Percentiles rank a stretch among this genome's conserved stretches.
These are phyloP conservation scores for Tetrapisispora iriomotensis DNA, from an alignment of 805 yeast species.

Conservation along the genomic window DNA sequence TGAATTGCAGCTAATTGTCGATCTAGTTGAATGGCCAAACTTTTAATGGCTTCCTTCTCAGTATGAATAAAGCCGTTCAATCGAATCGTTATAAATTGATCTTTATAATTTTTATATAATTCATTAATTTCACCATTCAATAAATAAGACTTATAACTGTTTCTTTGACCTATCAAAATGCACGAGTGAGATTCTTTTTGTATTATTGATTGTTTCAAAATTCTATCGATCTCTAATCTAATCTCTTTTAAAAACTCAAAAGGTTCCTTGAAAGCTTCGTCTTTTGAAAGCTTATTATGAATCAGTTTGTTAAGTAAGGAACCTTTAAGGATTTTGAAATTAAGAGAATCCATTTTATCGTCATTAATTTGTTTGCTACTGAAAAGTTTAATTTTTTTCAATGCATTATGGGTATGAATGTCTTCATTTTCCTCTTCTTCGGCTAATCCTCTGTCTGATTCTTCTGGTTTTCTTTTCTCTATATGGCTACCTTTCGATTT, in stretches of 20 bases:
- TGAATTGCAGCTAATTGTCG: slow-evolving; percentile 30
- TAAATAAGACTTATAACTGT: slow-evolving; percentile 63
- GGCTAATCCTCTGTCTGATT: not conserved
- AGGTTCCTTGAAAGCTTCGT: slow-evolving; percentile 9
- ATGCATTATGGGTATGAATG: not conserved
- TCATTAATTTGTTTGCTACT: not conserved
- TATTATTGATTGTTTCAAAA: slow-evolving; percentile 55
- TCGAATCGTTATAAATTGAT: slow-evolving; percentile 51
- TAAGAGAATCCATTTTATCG: not conserved
- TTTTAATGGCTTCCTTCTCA: slow-evolving; percentile 71
- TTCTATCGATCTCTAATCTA: slow-evolving; percentile 39
- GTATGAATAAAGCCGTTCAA: slow-evolving; percentile 64
- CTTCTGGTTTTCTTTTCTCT: too few relatives aligned
- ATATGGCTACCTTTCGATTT: too few relatives aligned
- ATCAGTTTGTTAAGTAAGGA: slow-evolving; percentile 16
- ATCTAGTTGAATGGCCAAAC: slow-evolving; percentile 79
- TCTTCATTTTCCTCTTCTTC: not conserved
- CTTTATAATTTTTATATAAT: slow-evolving; percentile 31
- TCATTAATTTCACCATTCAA: slow-evolving; percentile 46
- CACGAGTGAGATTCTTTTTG: slow-evolving; percentile 75
- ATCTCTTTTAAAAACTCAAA: slow-evolving; percentile 16
- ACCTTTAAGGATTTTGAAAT: slow-evolving; percentile 13
- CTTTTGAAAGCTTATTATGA: slow-evolving; percentile 12
- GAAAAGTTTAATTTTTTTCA: slow-evolving; percentile 3
- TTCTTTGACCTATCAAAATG: slow-evolving; percentile 69